These are phyloP conservation scores for Pythium biforme DNA, from an alignment of 352 stramenopile genomes.

Conservation along the genomic window DNA sequence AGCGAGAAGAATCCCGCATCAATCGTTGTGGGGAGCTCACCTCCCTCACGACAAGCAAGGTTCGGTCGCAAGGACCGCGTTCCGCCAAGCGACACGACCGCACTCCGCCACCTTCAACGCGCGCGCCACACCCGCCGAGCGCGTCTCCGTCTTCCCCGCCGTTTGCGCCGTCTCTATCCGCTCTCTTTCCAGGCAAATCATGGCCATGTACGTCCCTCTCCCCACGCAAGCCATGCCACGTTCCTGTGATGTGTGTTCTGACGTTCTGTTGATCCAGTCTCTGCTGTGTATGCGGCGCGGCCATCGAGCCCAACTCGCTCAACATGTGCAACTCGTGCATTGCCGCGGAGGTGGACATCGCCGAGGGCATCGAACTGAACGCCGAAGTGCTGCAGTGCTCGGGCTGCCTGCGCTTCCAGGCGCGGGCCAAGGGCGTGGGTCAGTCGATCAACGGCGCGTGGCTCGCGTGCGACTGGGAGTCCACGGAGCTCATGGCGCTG, in stretches of 20 bases:
- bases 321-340: slow-evolving; percentile 82
- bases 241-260: slow-evolving; percentile 8
- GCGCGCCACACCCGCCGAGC: too few relatives aligned
- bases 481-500: slow-evolving; percentile 70
- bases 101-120: neutral
- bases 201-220: slow-evolving; percentile 22
- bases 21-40: neutral
- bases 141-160: neutral
- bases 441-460: slow-evolving; percentile 45
- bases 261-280: slow-evolving; percentile 13
- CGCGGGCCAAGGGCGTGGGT: slow-evolving; percentile 43
- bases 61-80: too few relatives aligned
- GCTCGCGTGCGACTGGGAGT: slow-evolving; percentile 70
- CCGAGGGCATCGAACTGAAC: slow-evolving; percentile 60
- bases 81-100: neutral
- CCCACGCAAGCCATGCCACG: too few relatives aligned
- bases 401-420: slow-evolving; percentile 66
- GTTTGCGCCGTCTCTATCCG: neutral
- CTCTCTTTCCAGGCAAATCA: neutral
- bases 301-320: slow-evolving; percentile 73
- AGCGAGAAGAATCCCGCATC: slow-evolving; percentile 9
- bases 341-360: slow-evolving; percentile 64
- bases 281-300: slow-evolving; percentile 41
- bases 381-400: slow-evolving; percentile 60
- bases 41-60: too few relatives aligned